Conservation (phyloP, 2,329 filamentous ascomycete species). For the Rachicladosporium sp. region DNA sequence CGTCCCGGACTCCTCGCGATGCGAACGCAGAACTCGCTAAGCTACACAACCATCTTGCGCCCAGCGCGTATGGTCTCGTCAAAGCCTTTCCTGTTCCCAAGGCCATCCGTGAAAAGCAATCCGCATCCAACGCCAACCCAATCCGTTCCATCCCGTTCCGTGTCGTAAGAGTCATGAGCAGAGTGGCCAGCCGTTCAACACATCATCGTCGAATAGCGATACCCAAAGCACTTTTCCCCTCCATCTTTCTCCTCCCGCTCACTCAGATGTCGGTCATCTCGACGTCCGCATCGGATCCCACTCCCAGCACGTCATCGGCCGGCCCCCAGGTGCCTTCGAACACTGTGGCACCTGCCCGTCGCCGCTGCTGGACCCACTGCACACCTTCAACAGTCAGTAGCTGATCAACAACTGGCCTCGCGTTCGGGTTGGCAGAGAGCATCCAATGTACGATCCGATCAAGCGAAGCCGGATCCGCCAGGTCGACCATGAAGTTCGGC, state of each 20-base stretch:
- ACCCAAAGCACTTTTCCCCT: neutral
- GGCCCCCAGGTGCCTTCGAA: constrained; percentile 96
- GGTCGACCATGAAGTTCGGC: constrained; percentile 80
- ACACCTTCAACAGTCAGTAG: constrained; percentile 63
- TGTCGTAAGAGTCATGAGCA: no score
- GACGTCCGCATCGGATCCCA: constrained; percentile 37
- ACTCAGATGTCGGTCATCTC: constrained; percentile 48
- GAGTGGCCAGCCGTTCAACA: no score
- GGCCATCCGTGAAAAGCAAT: no score
- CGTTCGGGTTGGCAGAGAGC: constrained; percentile 61
- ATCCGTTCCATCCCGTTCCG: no score
- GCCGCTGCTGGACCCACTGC: constrained; percentile 64
- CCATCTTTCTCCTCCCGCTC: neutral
- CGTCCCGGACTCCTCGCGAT: no score
- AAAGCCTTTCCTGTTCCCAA: no score
- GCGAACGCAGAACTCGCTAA: no score
- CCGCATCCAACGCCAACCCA: no score
- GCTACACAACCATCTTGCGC: no score
- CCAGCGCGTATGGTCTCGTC: no score
- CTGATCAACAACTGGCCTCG: constrained; percentile 63
- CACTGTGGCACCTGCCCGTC: constrained; percentile 76
- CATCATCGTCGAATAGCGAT: no score
- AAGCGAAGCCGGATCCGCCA: constrained; percentile 58
- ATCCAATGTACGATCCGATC: constrained; percentile 79
- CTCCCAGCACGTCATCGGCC: constrained; percentile 48